These are phyloP conservation scores for Volutella citrinella DNA, from an alignment of 2,329 filamentous ascomycete species.

Conservation along the genomic window DNA sequence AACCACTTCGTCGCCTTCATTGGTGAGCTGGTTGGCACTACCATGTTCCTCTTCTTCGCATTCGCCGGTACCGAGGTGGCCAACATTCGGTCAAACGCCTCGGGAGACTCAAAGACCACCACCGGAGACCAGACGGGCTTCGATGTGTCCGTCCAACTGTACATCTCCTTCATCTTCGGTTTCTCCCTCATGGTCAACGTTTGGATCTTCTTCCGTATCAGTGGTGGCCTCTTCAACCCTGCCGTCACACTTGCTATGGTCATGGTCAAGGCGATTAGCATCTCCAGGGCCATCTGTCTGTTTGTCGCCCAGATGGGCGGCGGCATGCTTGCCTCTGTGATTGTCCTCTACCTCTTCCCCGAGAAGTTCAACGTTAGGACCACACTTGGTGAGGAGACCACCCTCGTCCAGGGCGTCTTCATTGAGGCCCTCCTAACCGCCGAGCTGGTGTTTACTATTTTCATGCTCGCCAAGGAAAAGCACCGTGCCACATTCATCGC, in stretches of 20 bases:
- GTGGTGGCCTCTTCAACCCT: slow-evolving; percentile 36
- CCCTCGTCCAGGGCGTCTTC: slow-evolving; percentile 43
- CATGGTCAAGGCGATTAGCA: slow-evolving; percentile 46
- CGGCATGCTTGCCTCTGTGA: slow-evolving; percentile 40
- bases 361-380: slow-evolving; percentile 42
- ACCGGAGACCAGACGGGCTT: slow-evolving; percentile 42
- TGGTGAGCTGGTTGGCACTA: slow-evolving; percentile 40
- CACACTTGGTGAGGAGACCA: slow-evolving; percentile 36
- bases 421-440: slow-evolving; percentile 49
- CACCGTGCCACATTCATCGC: slow-evolving; percentile 46
- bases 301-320: slow-evolving; percentile 50
- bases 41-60: slow-evolving; percentile 43
- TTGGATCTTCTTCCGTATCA: slow-evolving; percentile 47
- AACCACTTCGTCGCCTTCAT: slow-evolving; percentile 38
- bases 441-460: slow-evolving; percentile 46
- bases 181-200: slow-evolving; percentile 45
- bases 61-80: slow-evolving; percentile 40
- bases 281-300: slow-evolving; percentile 43
- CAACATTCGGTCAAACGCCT: slow-evolving; percentile 34
- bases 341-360: slow-evolving; percentile 41
- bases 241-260: slow-evolving; percentile 49
- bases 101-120: slow-evolving; percentile 32
- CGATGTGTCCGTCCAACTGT: slow-evolving; percentile 40
- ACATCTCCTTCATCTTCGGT: slow-evolving; percentile 40
- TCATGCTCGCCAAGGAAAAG: slow-evolving; percentile 51